These are phyloP conservation scores for Apiospora koreana DNA, from an alignment of 2,329 filamentous ascomycete genomes.

Conservation along the genomic window DNA sequence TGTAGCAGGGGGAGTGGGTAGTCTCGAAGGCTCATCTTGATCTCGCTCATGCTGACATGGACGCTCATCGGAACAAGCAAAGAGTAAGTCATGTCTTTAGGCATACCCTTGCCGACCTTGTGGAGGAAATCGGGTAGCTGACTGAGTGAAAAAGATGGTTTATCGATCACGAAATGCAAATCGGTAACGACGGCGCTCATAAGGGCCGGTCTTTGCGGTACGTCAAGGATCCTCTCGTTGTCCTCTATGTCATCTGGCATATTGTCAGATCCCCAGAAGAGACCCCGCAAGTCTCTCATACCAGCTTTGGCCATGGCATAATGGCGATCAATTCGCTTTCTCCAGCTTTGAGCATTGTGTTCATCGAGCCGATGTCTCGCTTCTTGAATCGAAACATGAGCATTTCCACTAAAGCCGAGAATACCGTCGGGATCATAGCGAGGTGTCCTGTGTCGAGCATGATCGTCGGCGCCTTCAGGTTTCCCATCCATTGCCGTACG, in stretches of 20 bases:
- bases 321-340: slow-evolving; percentile 79
- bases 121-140: slow-evolving; percentile 85
- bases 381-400: slow-evolving; percentile 73
- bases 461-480: slow-evolving; percentile 32
- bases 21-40: slow-evolving; percentile 81
- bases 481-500: slow-evolving; percentile 28
- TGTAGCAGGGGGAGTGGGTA: slow-evolving; percentile 92
- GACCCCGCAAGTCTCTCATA: slow-evolving; percentile 76
- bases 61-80: slow-evolving; percentile 89
- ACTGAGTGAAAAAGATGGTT: slow-evolving; percentile 83
- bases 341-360: slow-evolving; percentile 91
- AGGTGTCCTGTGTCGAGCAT: slow-evolving; percentile 46
- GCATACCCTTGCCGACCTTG: slow-evolving; percentile 94
- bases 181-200: slow-evolving; percentile 82
- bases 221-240: slow-evolving; percentile 79
- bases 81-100: slow-evolving; percentile 85
- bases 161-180: slow-evolving; percentile 82
- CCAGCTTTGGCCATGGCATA: slow-evolving; percentile 68
- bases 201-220: slow-evolving; percentile 81
- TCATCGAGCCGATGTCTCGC: slow-evolving; percentile 74
- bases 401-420: slow-evolving; percentile 66
- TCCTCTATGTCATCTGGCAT: slow-evolving; percentile 81
- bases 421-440: slow-evolving; percentile 81
- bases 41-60: slow-evolving; percentile 87
- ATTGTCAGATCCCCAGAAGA: slow-evolving; percentile 82